Conservation (phyloP, 306 rosid genomes). For the Mucuna pruriens region DNA sequence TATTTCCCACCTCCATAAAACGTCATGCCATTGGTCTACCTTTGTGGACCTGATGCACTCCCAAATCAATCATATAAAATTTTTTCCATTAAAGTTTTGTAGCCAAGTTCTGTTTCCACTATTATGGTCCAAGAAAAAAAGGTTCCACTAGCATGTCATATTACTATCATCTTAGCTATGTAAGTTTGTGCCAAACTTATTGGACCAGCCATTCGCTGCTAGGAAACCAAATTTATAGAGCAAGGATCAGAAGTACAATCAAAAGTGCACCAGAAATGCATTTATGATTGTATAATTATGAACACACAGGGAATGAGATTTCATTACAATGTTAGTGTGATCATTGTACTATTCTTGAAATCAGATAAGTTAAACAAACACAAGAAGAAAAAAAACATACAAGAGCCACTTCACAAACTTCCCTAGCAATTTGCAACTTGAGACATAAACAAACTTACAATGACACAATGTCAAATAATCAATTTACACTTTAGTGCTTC, state of each 20-base stretch:
- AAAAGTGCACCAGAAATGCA: constrained; percentile 5
- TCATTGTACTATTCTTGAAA: constrained; percentile 38
- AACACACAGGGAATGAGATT: constrained; percentile 41
- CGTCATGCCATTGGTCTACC: constrained; percentile 4
- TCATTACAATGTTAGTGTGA: constrained; percentile 48
- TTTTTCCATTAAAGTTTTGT: constrained; percentile 9
- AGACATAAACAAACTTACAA: constrained; percentile 50
- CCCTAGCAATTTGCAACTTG: constrained; percentile 35
- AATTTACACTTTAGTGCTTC: constrained; percentile 44
- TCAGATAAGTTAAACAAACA: constrained; percentile 49
- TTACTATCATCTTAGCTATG: constrained; percentile 6
- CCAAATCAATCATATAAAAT: constrained; percentile 3
- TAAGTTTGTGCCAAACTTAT: constrained; percentile 20
- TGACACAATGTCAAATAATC: constrained; percentile 39
- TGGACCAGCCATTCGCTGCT: background rate
- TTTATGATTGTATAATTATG: constrained; percentile 33
- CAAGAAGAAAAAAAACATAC: constrained; percentile 31
- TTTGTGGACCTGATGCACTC: constrained; percentile 37
- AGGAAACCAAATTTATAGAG: background rate
- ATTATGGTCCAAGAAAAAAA: constrained; percentile 8
- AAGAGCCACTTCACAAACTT: constrained; percentile 53
- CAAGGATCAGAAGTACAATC: background rate
- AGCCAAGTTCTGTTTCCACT: constrained; percentile 6
- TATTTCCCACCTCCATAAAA: constrained; percentile 7
- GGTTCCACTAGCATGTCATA: constrained; percentile 29